phyloP scores from a whole-genome alignment of 148 eudicot genomes.

The Camellia sinensis region DNA sequence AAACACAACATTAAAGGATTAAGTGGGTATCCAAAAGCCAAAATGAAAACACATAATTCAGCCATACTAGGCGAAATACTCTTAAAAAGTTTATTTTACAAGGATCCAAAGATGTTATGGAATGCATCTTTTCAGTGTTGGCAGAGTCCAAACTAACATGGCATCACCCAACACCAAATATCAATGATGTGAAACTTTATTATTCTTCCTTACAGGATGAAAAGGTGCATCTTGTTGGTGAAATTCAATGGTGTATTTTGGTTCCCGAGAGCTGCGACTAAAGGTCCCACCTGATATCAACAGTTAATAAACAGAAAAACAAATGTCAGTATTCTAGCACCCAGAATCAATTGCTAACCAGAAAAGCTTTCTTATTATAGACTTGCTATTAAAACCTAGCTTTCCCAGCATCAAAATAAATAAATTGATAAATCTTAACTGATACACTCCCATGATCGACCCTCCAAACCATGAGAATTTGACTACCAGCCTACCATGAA shows the following conservation, averaged over 20 bases:
- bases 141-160: not conserved
- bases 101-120: not conserved
- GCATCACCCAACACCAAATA: not conserved
- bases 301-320: not conserved
- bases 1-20: not conserved
- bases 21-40: not conserved
- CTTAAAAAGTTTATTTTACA: not conserved
- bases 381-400: not conserved
- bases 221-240: constrained; percentile 71
- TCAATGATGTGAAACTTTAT: not conserved
- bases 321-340: not conserved
- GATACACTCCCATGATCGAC: not conserved
- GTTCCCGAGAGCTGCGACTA: constrained; percentile 73
- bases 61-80: not conserved
- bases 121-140: not conserved
- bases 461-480: not conserved
- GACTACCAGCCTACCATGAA: not conserved
- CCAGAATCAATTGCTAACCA: not conserved
- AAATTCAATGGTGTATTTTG: constrained; percentile 80
- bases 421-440: not conserved
- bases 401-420: not conserved
- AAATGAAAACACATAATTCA: not conserved
- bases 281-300: constrained; percentile 50
- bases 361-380: not conserved
- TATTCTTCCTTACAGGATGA: constrained; percentile 75